Percentiles rank a stretch among this genome's conserved stretches.
phyloP scores from a whole-genome alignment of 805 yeast species.

The Cyberlindnera japonica region DNA sequence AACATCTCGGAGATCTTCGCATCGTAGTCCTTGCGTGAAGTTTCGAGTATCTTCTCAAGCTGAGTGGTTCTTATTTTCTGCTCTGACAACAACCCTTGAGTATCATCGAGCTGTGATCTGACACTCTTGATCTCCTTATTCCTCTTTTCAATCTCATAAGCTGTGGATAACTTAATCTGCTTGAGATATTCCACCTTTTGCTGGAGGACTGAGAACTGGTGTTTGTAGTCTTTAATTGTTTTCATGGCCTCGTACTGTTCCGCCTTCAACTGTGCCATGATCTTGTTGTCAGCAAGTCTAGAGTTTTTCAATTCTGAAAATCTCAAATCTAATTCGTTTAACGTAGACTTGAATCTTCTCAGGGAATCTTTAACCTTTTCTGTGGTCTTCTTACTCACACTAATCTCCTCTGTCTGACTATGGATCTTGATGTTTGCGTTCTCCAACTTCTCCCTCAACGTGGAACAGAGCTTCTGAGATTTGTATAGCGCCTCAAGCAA shows the following conservation, averaged over 20 bases:
- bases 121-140: slow-evolving; percentile 34
- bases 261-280: slow-evolving; percentile 23
- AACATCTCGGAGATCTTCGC: slow-evolving; percentile 5
- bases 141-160: slow-evolving; percentile 24
- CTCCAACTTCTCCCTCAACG: slow-evolving; percentile 32
- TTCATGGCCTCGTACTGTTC: slow-evolving; percentile 21
- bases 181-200: slow-evolving; percentile 26
- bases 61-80: slow-evolving; percentile 37
- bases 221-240: slow-evolving; percentile 21
- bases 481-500: slow-evolving; percentile 37
- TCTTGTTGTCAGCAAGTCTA: slow-evolving; percentile 23
- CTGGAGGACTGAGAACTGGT: slow-evolving; percentile 23
- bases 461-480: slow-evolving; percentile 35
- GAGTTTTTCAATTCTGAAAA: slow-evolving; percentile 23
- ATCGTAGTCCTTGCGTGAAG: slow-evolving; percentile 21
- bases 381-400: slow-evolving; percentile 22
- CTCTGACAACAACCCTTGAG: slow-evolving; percentile 44
- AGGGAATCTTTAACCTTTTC: slow-evolving; percentile 18
- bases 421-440: slow-evolving; percentile 27
- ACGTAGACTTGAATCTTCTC: slow-evolving; percentile 21
- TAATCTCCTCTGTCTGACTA: slow-evolving; percentile 26
- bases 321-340: slow-evolving; percentile 24
- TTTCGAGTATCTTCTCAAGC: slow-evolving; percentile 25
- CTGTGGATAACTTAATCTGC: slow-evolving; percentile 21
- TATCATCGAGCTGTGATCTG: slow-evolving; percentile 37